Evolutionary conservation across 2,329 filamentous ascomycete genomes (phyloP).

Genomic region (Escovopsis sp.): DNA sequence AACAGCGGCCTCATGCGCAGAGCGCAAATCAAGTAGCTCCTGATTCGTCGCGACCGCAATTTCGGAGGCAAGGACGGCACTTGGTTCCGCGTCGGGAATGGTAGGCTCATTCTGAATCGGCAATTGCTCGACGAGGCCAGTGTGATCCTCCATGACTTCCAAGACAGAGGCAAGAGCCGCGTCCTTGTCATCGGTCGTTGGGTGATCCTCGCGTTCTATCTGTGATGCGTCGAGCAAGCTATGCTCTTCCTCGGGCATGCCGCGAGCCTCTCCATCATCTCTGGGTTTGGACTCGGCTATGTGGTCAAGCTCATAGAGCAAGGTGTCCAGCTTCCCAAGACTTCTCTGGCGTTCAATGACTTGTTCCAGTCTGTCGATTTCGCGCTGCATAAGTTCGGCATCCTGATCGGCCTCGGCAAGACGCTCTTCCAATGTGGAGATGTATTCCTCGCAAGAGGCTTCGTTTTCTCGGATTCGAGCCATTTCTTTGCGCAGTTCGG

Average conservation of each 20-base stretch:
- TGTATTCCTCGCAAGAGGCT: slow-evolving; percentile 84
- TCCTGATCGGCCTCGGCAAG: slow-evolving; percentile 94
- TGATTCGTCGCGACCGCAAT: slow-evolving; percentile 62
- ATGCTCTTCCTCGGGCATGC: slow-evolving; percentile 29
- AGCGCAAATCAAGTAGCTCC: slow-evolving; percentile 77
- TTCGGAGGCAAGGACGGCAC: neutral
- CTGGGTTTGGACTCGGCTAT: slow-evolving; percentile 43
- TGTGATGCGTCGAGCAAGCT: slow-evolving; percentile 9
- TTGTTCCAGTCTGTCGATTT: slow-evolving; percentile 86
- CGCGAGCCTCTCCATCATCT: slow-evolving; percentile 21
- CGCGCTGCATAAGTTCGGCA: slow-evolving; percentile 89
- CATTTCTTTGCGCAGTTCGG: slow-evolving; percentile 84
- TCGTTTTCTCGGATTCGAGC: slow-evolving; percentile 80
- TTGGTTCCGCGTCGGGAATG: neutral
- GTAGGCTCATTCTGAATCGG: neutral
- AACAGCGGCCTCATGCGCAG: slow-evolving; percentile 77
- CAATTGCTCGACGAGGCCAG: neutral
- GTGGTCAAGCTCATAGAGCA: slow-evolving; percentile 79
- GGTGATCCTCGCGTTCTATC: neutral
- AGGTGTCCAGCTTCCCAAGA: slow-evolving; percentile 82
- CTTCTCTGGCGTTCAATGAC: slow-evolving; percentile 91
- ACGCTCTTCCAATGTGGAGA: slow-evolving; percentile 88
- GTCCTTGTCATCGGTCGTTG: neutral
- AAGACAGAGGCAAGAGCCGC: neutral
- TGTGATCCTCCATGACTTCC: neutral